Conservation (phyloP, 495 filamentous ascomycete genomes). For the Wilcoxina mikolae region DNA sequence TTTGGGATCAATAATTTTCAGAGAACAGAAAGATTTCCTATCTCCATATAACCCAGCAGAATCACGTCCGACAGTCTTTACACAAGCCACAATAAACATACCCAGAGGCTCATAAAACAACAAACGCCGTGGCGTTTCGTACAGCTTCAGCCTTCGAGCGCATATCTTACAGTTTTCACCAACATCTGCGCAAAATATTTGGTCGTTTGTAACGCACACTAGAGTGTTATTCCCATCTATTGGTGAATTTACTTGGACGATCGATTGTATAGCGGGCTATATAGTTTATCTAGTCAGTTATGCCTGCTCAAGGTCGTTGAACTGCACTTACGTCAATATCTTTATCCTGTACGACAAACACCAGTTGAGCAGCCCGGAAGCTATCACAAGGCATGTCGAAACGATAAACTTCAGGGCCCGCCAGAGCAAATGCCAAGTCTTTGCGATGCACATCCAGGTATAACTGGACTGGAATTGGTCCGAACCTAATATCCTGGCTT, state of each 20-base stretch:
- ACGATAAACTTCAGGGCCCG: slow-evolving; percentile 27
- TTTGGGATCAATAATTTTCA: slow-evolving; percentile 24
- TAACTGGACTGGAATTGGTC: slow-evolving; percentile 26
- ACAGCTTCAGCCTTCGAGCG: slow-evolving; percentile 21
- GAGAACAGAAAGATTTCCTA: slow-evolving; percentile 20
- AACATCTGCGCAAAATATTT: slow-evolving; percentile 27
- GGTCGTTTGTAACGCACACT: slow-evolving; percentile 24
- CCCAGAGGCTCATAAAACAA: slow-evolving; percentile 24
- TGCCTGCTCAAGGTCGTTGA: background rate
- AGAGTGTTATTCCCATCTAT: slow-evolving; percentile 20
- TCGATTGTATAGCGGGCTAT: slow-evolving; percentile 24
- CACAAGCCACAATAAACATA: slow-evolving; percentile 27
- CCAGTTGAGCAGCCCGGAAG: slow-evolving; percentile 23
- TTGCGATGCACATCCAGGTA: slow-evolving; percentile 17
- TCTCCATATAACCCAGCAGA: slow-evolving; percentile 5
- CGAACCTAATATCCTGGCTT: slow-evolving; percentile 42
- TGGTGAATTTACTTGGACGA: slow-evolving; percentile 22
- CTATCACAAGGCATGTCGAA: slow-evolving; percentile 23
- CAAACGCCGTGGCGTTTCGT: slow-evolving; percentile 26
- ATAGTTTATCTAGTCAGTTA: background rate
- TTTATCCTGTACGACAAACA: slow-evolving; percentile 19
- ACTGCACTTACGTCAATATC: slow-evolving; percentile 19
- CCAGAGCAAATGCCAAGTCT: slow-evolving; percentile 26
- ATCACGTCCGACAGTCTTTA: slow-evolving; percentile 9
- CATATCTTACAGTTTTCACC: slow-evolving; percentile 26